A percentile compares a stretch with the other conserved stretches of the same genome.
Evolutionary conservation across 371 early-diverging fungal genomes (phyloP).

Genomic region (Gilbertella persicaria): DNA sequence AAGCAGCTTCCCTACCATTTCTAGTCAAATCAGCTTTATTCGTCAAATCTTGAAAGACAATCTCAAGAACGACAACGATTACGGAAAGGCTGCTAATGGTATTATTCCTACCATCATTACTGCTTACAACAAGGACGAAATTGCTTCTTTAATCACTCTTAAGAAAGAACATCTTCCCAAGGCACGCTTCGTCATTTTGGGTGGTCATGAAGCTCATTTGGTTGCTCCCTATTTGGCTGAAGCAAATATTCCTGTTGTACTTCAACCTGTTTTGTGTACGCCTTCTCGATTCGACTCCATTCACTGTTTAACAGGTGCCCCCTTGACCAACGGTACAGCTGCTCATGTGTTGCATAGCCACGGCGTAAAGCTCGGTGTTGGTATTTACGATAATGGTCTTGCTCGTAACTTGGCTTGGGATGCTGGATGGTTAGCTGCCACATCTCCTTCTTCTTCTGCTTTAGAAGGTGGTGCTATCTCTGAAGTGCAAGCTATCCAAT

Average conservation of each 20-base stretch:
- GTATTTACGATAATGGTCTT: constrained; percentile 58
- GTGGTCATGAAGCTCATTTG: constrained; percentile 74
- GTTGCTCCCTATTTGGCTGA: constrained; percentile 64
- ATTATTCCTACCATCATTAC: constrained; percentile 62
- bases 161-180: constrained; percentile 48
- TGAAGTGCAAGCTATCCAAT: constrained; percentile 66
- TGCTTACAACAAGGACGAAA: constrained; percentile 71
- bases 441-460: constrained; percentile 30
- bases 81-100: constrained; percentile 57
- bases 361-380: constrained; percentile 68
- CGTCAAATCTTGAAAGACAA: constrained; percentile 49
- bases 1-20: constrained; percentile 53
- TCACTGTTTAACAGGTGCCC: constrained; percentile 65
- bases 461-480: constrained; percentile 35
- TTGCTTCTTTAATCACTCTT: constrained; percentile 63
- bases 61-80: constrained; percentile 21
- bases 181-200: constrained; percentile 48
- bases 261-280: constrained; percentile 68
- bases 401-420: constrained; percentile 75
- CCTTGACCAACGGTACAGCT: constrained; percentile 60
- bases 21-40: constrained; percentile 65
- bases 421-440: constrained; percentile 70
- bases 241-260: constrained; percentile 62
- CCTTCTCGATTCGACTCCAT: constrained; percentile 70
- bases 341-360: constrained; percentile 59